Evolutionary conservation across 768 basidiomycete genomes (phyloP), one percentile per base, ranked within the genome.

Genomic region (Amanita jacksonii): DNA sequence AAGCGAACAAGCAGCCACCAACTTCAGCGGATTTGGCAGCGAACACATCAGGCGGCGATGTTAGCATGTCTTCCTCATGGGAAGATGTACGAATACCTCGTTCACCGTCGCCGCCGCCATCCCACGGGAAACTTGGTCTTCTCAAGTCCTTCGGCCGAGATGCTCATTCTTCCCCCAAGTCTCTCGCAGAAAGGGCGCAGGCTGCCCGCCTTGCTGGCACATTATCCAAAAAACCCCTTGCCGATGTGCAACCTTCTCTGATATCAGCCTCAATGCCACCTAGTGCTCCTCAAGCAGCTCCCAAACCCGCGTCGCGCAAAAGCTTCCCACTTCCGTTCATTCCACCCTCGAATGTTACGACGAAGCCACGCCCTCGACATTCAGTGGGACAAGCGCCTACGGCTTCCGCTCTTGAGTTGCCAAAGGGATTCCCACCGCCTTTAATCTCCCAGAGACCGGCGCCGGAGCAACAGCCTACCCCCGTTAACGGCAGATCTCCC

Each of bases 41-140:
- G 16, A 16, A 45, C 43, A 20, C 13, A 37, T 20, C 69, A 39
- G 51, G 51, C n/a, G 43, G 41, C 8, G 62, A 66, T 37, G 37
- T 55, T 0, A 57, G 55, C 18, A 50, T 77, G 51, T 73, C 70
- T 20, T 75, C 76, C 54, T 79, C 79, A 27, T 83, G 82, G 84
- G 80, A 85, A 56, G 72, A 79, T 28, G 55, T 77, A 23, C 65
- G 49, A 7, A 53, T 62, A 28, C 62, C 60, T 20, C 57, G 52
- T 12, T 45, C 50, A 8, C 44, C 36, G 20, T 45, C 44, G 10
- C 37, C 27, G 6, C 27, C 27, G n/a, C 27, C 30, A 25, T n/a
- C 13, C 3, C 39, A 23, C 41, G 54, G 33, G 39, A 58, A 60
- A 45, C 54, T 57, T 22, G 45, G 42, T n/a, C 46, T 31, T 43